phyloP scores from a whole-genome alignment of 140 eudicot species.

The Anethum foeniculum region DNA sequence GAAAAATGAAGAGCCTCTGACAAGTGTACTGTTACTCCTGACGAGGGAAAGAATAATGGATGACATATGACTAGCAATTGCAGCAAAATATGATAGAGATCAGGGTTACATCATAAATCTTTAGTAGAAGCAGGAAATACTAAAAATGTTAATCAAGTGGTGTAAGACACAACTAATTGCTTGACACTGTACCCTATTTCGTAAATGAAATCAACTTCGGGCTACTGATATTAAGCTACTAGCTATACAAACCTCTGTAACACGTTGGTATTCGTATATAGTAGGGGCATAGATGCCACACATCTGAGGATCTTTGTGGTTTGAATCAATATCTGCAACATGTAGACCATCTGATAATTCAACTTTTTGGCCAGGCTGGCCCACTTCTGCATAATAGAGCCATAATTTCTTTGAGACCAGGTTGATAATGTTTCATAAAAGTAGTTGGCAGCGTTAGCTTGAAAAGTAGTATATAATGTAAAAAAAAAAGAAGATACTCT shows the following conservation, averaged over 20 bases:
- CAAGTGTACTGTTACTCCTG: neutral
- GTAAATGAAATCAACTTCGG: neutral
- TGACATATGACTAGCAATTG: slow-evolving; percentile 6
- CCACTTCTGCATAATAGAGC: slow-evolving; percentile 31
- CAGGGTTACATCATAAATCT: neutral
- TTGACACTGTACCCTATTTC: neutral
- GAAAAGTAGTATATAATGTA: neutral
- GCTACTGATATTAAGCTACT: slow-evolving; percentile 14
- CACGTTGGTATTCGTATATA: slow-evolving; percentile 43
- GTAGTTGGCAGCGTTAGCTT: neutral
- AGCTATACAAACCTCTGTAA: slow-evolving; percentile 58
- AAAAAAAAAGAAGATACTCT: neutral
- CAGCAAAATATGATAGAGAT: neutral
- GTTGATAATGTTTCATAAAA: neutral
- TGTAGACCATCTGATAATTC: slow-evolving; percentile 30
- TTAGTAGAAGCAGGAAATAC: neutral
- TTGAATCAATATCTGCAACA: slow-evolving; percentile 61
- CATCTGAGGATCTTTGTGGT: slow-evolving; percentile 72
- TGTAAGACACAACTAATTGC: neutral
- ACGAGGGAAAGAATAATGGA: neutral
- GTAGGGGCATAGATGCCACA: slow-evolving; percentile 79
- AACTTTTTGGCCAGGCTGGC: slow-evolving; percentile 20
- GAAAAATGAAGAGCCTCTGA: neutral
- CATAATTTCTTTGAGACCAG: neutral
- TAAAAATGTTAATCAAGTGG: neutral